phyloP scores from a whole-genome alignment of 768 basidiomycete species.

The Xerocomus spinulosus region DNA sequence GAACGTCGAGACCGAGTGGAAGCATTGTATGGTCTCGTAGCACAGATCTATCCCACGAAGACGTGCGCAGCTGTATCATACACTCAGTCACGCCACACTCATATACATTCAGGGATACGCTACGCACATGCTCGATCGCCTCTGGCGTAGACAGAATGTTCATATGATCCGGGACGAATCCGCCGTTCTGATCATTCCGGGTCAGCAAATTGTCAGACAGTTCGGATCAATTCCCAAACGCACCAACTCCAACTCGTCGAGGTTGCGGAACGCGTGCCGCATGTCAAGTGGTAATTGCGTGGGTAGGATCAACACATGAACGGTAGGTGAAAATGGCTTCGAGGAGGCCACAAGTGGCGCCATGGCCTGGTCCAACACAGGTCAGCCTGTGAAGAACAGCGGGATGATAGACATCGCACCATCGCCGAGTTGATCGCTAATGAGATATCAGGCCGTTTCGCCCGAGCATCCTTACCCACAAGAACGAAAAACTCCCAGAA shows the following conservation, averaged over 20 bases:
- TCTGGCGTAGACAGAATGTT: constrained; percentile 58
- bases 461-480: constrained; percentile 63
- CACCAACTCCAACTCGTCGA: constrained; percentile 62
- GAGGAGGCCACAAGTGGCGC: constrained; percentile 45
- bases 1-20: constrained; percentile 48
- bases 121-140: constrained; percentile 55
- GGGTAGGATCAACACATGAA: constrained; percentile 71
- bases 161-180: constrained; percentile 68
- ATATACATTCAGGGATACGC: not conserved
- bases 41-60: constrained; percentile 45
- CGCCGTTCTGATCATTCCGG: constrained; percentile 41
- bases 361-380: constrained; percentile 44
- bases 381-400: not conserved
- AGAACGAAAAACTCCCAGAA: constrained; percentile 77
- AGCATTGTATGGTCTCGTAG: constrained; percentile 51
- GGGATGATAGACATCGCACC: constrained; percentile 34
- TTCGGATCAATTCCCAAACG: constrained; percentile 18
- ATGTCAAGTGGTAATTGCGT: constrained; percentile 73
- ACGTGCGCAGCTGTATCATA: constrained; percentile 44
- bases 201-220: not conserved
- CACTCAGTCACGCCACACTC: constrained; percentile 2
- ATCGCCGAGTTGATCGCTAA: constrained; percentile 55
- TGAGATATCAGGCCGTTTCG: constrained; percentile 53
- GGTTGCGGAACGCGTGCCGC: constrained; percentile 57
- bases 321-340: constrained; percentile 66